A percentile compares a stretch with the other conserved stretches of the same genome.
These are phyloP conservation scores for Geotrichum cucujoidarum DNA, from an alignment of 1,139 yeast species.

Conservation along the genomic window DNA sequence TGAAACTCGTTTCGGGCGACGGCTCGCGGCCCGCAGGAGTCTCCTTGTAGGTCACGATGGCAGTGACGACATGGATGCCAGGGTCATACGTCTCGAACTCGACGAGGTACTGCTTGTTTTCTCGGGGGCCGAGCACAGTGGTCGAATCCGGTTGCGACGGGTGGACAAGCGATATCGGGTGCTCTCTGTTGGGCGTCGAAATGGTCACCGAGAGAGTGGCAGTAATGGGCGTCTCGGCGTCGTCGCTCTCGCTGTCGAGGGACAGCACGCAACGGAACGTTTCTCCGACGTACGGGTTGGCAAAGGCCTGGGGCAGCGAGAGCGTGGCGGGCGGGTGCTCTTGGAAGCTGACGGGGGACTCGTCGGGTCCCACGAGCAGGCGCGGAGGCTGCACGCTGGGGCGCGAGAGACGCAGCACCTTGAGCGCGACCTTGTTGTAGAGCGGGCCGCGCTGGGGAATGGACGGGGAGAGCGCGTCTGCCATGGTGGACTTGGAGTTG, in stretches of 20 bases:
- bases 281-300: constrained; percentile 34
- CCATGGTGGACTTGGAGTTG: constrained; percentile 2
- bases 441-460: constrained; percentile 5
- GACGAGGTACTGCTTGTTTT: constrained; percentile 25
- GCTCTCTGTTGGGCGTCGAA: constrained; percentile 18
- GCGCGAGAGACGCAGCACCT: constrained; percentile 16
- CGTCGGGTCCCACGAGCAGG: constrained; percentile 6
- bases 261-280: constrained; percentile 30
- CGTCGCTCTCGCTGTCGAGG: constrained; percentile 21
- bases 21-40: constrained; percentile 7
- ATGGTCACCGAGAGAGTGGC: constrained; percentile 16
- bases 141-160: constrained; percentile 23
- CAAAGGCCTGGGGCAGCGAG: constrained; percentile 28
- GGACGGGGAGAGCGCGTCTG: constrained; percentile 1
- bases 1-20: constrained; percentile 18
- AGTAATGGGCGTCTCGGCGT: constrained; percentile 7
- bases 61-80: constrained; percentile 33
- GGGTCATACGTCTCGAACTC: constrained; percentile 31
- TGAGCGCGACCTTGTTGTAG: constrained; percentile 11
- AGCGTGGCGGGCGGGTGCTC: constrained; percentile 20
- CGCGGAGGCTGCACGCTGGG: constrained; percentile 11
- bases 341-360: neutral
- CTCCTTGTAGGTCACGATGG: constrained; percentile 29
- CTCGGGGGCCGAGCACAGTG: constrained; percentile 20
- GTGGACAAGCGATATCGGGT: constrained; percentile 18